phyloP scores from a whole-genome alignment of 306 rosid species.

The Pterocarpus santalinus region DNA sequence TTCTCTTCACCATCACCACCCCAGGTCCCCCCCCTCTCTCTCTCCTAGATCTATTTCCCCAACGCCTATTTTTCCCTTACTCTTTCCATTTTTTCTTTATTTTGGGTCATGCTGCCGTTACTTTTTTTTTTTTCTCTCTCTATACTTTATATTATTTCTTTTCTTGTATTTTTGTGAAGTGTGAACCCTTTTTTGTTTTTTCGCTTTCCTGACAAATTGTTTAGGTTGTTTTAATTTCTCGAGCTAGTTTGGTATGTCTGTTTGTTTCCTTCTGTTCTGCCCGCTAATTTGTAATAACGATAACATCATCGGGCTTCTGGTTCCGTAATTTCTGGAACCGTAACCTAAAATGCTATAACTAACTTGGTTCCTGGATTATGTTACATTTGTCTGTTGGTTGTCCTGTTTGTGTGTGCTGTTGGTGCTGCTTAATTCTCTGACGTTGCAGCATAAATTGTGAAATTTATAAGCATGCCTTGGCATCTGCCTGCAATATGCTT shows the following conservation, averaged over 20 bases:
- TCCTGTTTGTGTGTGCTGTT: not conserved
- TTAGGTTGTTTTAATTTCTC: not conserved
- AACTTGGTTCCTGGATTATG: not conserved
- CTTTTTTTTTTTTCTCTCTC: not conserved
- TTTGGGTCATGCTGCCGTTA: not conserved
- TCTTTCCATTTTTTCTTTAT: not conserved
- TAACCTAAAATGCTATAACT: not conserved
- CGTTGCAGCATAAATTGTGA: not conserved
- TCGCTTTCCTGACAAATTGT: too few species aligned
- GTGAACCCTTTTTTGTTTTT: too few species aligned
- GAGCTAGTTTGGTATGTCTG: not conserved
- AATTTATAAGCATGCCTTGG: not conserved
- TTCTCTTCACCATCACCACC: constrained; percentile 50
- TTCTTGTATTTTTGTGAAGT: too few species aligned
- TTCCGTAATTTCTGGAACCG: not conserved
- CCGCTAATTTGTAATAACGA: not conserved
- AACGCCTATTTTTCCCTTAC: not conserved
- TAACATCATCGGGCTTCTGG: not conserved
- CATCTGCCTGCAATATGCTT: not conserved
- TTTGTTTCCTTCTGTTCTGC: not conserved
- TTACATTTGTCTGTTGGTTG: not conserved
- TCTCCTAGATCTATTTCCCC: constrained; percentile 35
- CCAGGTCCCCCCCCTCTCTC: constrained; percentile 54
- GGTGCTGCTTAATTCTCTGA: not conserved
- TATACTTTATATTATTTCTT: too few species aligned